Conservation (phyloP, 805 yeast genomes). For the Teunomyces barrocoloradensis region DNA sequence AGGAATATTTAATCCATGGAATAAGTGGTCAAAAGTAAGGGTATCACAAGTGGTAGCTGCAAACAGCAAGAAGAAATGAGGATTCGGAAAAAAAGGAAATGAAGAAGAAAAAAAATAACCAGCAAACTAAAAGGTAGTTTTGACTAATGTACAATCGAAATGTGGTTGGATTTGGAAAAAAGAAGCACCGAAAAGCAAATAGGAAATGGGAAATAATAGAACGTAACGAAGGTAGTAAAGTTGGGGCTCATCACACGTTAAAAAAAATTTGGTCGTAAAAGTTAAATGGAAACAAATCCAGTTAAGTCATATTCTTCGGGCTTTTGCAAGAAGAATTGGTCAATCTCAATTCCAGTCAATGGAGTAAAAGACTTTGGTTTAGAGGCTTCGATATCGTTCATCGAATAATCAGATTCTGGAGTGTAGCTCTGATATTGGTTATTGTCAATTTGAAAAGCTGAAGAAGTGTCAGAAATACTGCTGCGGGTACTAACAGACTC, state of each 20-base stretch:
- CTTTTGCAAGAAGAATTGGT: slow-evolving; percentile 21
- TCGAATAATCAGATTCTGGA: slow-evolving; percentile 23
- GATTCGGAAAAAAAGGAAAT: not conserved
- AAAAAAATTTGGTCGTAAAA: not conserved
- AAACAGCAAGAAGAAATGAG: not conserved
- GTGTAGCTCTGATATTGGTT: slow-evolving; percentile 13
- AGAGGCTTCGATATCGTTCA: slow-evolving; percentile 13
- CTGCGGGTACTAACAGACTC: slow-evolving; percentile 8
- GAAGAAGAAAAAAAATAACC: not conserved
- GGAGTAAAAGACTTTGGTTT: slow-evolving; percentile 13
- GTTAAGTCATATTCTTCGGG: slow-evolving; percentile 26
- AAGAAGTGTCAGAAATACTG: slow-evolving; percentile 4
- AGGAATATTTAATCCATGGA: not conserved
- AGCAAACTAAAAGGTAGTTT: not conserved
- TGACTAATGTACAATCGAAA: slow-evolving; percentile 10
- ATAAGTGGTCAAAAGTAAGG: not conserved
- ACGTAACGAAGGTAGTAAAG: not conserved
- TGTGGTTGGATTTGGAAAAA: not conserved
- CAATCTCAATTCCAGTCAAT: slow-evolving; percentile 17
- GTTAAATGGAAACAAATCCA: slow-evolving; percentile 18
- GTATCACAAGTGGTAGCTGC: not conserved
- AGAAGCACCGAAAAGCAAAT: not conserved
- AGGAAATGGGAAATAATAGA: not conserved
- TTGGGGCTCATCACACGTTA: not conserved
- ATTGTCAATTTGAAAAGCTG: slow-evolving; percentile 2